A percentile compares a stretch with the other conserved stretches of the same genome.
These are phyloP conservation scores for Rhizodiscina lignyota DNA, from an alignment of 495 filamentous ascomycete genomes.

Conservation along the genomic window DNA sequence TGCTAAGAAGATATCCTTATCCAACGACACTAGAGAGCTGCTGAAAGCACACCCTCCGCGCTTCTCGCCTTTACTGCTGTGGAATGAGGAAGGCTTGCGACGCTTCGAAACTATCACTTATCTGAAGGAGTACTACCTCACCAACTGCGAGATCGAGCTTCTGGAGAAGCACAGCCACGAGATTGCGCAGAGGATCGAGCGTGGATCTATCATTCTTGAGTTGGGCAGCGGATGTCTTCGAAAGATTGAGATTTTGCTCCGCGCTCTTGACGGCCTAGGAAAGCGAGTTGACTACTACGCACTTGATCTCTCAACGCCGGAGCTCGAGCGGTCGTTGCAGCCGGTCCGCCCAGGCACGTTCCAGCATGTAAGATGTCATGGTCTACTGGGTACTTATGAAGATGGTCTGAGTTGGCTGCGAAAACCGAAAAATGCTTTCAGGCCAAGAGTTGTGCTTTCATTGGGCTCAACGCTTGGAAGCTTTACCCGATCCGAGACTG, in stretches of 20 bases:
- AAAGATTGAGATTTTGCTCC: conserved; percentile 75
- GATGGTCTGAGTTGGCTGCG: conserved; percentile 76
- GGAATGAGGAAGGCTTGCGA: conserved; percentile 73
- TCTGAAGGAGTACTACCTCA: conserved; percentile 86
- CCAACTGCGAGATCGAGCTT: conserved; percentile 79
- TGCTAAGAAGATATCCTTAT: no score
- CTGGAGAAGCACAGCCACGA: conserved; percentile 48
- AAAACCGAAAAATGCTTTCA: conserved; percentile 37
- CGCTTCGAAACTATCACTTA: conserved; percentile 94
- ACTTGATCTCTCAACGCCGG: conserved; percentile 67
- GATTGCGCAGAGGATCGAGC: conserved; percentile 56
- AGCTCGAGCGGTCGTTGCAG: conserved; percentile 69
- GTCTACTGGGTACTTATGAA: conserved; percentile 87
- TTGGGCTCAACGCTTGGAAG: conserved; percentile 68
- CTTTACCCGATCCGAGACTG: conserved; percentile 52
- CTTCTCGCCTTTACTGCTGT: conserved; percentile 75
- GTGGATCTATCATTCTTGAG: conserved; percentile 67
- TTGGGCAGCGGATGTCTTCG: conserved; percentile 86
- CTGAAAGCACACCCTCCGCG: conserved; percentile 71
- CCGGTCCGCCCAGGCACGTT: conserved; percentile 48
- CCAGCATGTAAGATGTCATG: conserved; percentile 58
- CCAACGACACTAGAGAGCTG: no score
- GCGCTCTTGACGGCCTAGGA: conserved; percentile 55
- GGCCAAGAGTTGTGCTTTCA: conserved; percentile 64
- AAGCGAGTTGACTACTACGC: conserved; percentile 85